Conservation (phyloP, 2,329 filamentous ascomycete genomes). For the Lasiodiplodia sp. region DNA sequence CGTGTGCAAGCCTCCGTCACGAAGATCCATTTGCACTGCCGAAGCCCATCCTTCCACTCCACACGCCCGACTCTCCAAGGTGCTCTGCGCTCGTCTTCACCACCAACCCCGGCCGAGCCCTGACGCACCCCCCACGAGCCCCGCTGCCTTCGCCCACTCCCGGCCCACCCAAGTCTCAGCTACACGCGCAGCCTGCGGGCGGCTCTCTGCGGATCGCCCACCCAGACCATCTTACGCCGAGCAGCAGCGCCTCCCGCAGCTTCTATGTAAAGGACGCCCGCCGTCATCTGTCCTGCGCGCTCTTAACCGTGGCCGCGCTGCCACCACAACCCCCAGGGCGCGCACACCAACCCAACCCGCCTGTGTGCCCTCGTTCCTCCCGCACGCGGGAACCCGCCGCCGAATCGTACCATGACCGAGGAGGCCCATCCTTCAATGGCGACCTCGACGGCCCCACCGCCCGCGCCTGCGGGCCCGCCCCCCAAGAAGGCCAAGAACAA, state of each 20-base stretch:
- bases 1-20: constrained; percentile 18
- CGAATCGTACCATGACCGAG: constrained; percentile 25
- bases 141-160: not conserved
- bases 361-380: constrained; percentile 40
- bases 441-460: constrained; percentile 25
- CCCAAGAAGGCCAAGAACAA: constrained; percentile 84
- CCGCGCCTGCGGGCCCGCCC: constrained; percentile 44
- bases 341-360: constrained; percentile 43
- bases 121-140: not conserved
- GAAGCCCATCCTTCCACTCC: constrained; percentile 27
- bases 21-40: constrained; percentile 16
- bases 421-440: constrained; percentile 21
- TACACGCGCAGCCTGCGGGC: constrained; percentile 9
- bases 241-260: constrained; percentile 21
- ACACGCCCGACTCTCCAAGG: constrained; percentile 8
- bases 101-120: constrained; percentile 9
- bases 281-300: not conserved
- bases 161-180: constrained; percentile 8
- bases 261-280: constrained; percentile 24
- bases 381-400: constrained; percentile 44
- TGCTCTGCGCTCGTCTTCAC: constrained; percentile 8
- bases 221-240: constrained; percentile 21
- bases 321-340: not conserved
- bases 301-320: constrained; percentile 9
- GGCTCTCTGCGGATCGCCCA: constrained; percentile 25